Evolutionary conservation across 352 stramenopile genomes (phyloP).

Genomic region (Hyaloperonospora brassicae): DNA sequence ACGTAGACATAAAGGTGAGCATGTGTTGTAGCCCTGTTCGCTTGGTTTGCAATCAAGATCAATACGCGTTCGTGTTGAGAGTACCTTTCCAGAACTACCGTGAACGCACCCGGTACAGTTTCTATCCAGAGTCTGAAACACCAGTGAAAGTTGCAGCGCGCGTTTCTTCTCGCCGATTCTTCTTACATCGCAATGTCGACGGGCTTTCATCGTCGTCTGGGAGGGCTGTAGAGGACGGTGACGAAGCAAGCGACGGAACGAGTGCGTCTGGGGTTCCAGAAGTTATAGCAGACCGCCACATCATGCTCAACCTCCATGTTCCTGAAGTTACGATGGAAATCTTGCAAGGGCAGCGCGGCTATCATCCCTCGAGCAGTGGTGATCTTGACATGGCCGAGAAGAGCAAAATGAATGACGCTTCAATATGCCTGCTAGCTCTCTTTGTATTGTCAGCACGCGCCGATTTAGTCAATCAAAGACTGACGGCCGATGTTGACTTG

Average conservation of each 20-base stretch:
- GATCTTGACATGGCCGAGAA: constrained; percentile 69
- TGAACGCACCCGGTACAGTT: constrained; percentile 51
- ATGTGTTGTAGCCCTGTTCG: constrained; percentile 52
- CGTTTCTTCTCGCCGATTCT: constrained; percentile 22
- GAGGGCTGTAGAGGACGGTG: constrained; percentile 24
- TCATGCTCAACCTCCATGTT: constrained; percentile 49
- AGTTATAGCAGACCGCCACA: constrained; percentile 38
- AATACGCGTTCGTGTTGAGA: constrained; percentile 71
- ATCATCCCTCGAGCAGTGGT: constrained; percentile 65
- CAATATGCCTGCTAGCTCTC: constrained; percentile 63
- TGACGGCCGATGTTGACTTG: constrained; percentile 45
- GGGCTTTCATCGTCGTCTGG: constrained; percentile 17
- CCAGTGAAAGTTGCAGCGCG: constrained; percentile 10
- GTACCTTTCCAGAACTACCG: constrained; percentile 69
- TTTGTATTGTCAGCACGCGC: constrained; percentile 34
- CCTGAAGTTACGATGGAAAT: constrained; percentile 78
- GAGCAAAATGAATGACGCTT: constrained; percentile 52
- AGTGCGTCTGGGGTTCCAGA: constrained; percentile 31
- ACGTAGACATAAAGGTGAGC: constrained; percentile 45
- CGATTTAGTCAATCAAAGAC: constrained; percentile 32
- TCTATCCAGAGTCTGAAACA: constrained; percentile 12
- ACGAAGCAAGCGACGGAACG: constrained; percentile 25
- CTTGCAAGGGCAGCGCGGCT: constrained; percentile 64
- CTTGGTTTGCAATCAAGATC: constrained; percentile 76
- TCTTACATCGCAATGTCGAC: constrained; percentile 21